phyloP scores from a whole-genome alignment of 164 flowering plant genomes.

The Brasenia schreberi region DNA sequence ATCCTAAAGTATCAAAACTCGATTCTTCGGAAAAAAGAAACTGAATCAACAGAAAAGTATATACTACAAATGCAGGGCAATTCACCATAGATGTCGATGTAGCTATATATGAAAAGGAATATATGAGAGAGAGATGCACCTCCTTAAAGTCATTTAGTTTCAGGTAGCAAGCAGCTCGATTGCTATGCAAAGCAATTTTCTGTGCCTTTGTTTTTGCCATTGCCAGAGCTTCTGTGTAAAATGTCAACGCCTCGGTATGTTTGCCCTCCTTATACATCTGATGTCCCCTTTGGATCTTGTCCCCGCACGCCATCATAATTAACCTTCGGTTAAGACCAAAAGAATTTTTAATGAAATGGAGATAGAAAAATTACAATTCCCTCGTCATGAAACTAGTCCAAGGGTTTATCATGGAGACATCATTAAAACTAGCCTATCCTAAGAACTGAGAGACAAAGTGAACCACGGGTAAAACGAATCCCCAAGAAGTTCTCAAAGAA shows the following conservation, averaged over 20 bases:
- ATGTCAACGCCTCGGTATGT: slow-evolving; percentile 57
- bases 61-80: neutral
- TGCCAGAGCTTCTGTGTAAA: slow-evolving; percentile 70
- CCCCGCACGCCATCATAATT: slow-evolving; percentile 9
- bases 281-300: slow-evolving; percentile 78
- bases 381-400: no score
- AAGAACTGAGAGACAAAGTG: no score
- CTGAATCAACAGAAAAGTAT: neutral
- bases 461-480: no score
- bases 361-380: no score
- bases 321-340: neutral
- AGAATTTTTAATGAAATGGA: no score
- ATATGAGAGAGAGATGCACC: slow-evolving; percentile 22
- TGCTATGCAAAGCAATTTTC: slow-evolving; percentile 88
- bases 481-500: no score
- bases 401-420: no score
- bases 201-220: slow-evolving; percentile 70
- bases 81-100: neutral
- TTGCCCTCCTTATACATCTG: slow-evolving; percentile 83
- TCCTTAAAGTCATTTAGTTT: slow-evolving; percentile 67
- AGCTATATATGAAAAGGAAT: neutral
- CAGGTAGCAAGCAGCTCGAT: slow-evolving; percentile 85
- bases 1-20: no score
- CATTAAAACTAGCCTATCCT: no score
- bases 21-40: neutral